Evolutionary conservation across 2,329 filamentous ascomycete genomes (phyloP), one percentile per base, ranked within the genome.

Genomic region (Monilinia polystroma): DNA sequence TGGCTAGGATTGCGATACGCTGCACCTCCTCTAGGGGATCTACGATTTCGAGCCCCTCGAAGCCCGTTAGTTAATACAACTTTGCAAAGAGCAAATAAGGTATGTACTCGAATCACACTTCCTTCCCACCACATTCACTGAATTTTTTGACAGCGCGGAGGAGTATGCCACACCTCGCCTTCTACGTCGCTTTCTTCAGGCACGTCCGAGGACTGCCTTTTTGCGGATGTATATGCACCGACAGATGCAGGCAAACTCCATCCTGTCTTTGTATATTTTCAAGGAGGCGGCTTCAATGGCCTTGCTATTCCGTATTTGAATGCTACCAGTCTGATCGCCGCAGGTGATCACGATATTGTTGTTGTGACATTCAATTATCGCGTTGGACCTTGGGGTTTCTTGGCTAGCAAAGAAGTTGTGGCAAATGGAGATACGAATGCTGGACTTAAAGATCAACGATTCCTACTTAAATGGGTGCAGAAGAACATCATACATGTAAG

Each of bases 1-100:
- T 94, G 90, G 89, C 82, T 91, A 10, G 91, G 90, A 1, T 85
- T 95, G 70, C 85, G 90, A 54, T 95, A 87, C 79, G 91, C 90
- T 1, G 87, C 88, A 6, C 81, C 90, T 18, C 91, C 91, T 0
- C 66, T 90, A 2, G 88, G 87, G 1, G 72, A 84, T 7, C 75
- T 91, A 68, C 83, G 91, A 26, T 94, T 93, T 74, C 80, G 82
- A 64, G 85, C 87, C 16, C 90, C 91, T 0, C 79, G 83, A 72
- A 87, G 91, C 75, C 90, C 90, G 7, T 4, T 63, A 12, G n/a
- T 55, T 2, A 71, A 70, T 41, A 70, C 45, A 1, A 69, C 67
- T 11, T 45, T 72, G 3, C 71, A 74, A 35, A 26, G 64, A 35
- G 75, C 75, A n/a, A 62, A 73, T 45, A 67, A 69, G 26, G 75